Base-by-base conservation (phyloP, 495 filamentous ascomycete genomes). In the Pyrenopolyporus hunteri region DNA sequence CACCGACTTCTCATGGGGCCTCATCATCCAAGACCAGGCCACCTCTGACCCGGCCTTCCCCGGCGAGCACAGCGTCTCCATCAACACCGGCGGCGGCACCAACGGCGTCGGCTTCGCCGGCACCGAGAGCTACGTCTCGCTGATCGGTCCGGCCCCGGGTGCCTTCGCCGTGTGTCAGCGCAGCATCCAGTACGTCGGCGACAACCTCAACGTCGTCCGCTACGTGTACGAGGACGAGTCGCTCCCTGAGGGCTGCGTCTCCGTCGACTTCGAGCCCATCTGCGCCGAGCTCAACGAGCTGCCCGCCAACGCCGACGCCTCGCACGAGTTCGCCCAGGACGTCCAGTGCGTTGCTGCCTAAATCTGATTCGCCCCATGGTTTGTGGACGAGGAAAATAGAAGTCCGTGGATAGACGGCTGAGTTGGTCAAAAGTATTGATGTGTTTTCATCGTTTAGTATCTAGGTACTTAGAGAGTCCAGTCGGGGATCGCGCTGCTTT, bases 141-240 rank as follows among this genome's bases (percentile, higher is more conserved):
- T 64, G 16, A 29, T 20, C 14, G 61, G 54, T 6, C 25, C 19
- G 11, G 50, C 25, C 7, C n/a, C 35, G 14, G 60, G 60, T 11
- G 6, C 32, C 33, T 64, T 37, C 29, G 54, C 61, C 0, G 44
- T 43, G 2, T 64, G 61, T 55, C 13, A 54, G 1, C 42, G 61
- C 1, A 55, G 49, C 42, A 33, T 59, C 42, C 48, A 40, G n/a
- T 46, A 43, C 49, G 16, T 14, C 13, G 36, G 42, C 19, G 10
- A 10, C 3, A 43, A 64, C 48, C 9, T 58, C 10, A 42, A 42
- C 1, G 54, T 54, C 4, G 49, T 59, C 2, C 49, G 50, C 7
- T 64, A 49, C 55, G 48, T 64, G 5, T 64, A 64, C 23, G 54
- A 59, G 13, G 61, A 55, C 61, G 61, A 64, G 61, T 7, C 16